Percentiles rank a stretch among this genome's conserved stretches.
Conservation (phyloP, 805 yeast species). For the Komagataella kurtzmanii region DNA sequence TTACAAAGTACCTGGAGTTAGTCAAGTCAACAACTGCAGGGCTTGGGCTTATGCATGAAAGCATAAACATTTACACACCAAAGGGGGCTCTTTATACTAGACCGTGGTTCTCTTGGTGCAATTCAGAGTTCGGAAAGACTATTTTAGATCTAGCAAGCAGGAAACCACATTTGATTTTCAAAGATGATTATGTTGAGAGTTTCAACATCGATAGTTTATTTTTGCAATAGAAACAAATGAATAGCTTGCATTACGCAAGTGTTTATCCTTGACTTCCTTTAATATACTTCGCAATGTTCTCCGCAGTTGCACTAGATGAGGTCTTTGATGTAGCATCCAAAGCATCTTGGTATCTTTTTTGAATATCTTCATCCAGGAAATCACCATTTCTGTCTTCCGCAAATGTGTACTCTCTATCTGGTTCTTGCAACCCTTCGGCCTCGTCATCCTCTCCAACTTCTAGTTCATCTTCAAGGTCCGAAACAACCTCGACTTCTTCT, state of each 20-base stretch:
- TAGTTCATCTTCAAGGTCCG: conserved; percentile 34
- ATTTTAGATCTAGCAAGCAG: conserved; percentile 62
- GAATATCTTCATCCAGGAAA: conserved; percentile 39
- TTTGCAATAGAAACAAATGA: no score
- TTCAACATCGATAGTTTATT: neutral
- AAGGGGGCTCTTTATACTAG: conserved; percentile 45
- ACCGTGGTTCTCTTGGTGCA: conserved; percentile 93
- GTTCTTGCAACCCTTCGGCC: conserved; percentile 30
- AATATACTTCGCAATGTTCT: conserved; percentile 57
- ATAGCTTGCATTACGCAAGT: neutral
- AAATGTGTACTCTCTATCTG: conserved; percentile 53
- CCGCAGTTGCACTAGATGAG: conserved; percentile 57
- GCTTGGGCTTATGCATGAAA: conserved; percentile 77
- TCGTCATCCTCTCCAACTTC: conserved; percentile 26
- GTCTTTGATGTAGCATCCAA: conserved; percentile 48
- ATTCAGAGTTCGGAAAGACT: conserved; percentile 81
- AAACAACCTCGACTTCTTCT: conserved; percentile 32
- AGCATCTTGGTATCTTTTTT: conserved; percentile 62
- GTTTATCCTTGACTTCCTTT: conserved; percentile 8
- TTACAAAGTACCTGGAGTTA: conserved; percentile 29
- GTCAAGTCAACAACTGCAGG: conserved; percentile 54
- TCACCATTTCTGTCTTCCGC: conserved; percentile 54
- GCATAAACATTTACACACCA: conserved; percentile 48
- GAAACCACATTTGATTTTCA: conserved; percentile 62
- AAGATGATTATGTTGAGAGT: conserved; percentile 17